phyloP scores from a whole-genome alignment of 345 rosid genomes.

The Cardamine occulta region DNA sequence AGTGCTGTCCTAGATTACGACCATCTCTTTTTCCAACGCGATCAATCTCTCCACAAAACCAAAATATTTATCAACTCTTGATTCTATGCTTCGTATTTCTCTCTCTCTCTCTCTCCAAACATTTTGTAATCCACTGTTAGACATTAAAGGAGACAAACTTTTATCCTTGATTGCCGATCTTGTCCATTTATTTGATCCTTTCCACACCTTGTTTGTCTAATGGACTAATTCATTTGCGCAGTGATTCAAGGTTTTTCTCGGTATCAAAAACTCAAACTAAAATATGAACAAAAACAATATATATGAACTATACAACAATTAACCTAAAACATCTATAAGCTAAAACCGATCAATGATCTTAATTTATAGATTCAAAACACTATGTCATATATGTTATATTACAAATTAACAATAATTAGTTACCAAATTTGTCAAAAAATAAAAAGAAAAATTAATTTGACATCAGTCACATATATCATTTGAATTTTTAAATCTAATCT shows the following conservation, averaged over 20 bases:
- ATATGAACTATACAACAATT: slow-evolving; percentile 16
- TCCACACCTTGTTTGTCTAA: slow-evolving; percentile 34
- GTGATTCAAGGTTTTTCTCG: background rate
- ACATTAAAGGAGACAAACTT: slow-evolving; percentile 53
- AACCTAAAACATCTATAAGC: background rate
- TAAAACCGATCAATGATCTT: background rate
- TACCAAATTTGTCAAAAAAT: background rate
- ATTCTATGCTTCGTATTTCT: slow-evolving; percentile 21
- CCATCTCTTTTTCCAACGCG: slow-evolving; percentile 60
- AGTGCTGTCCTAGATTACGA: slow-evolving; percentile 61
- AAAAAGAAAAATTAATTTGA: background rate
- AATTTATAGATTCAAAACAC: background rate
- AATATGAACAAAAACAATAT: slow-evolving; percentile 7
- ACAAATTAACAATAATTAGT: background rate
- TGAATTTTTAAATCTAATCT: background rate
- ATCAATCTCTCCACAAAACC: slow-evolving; percentile 41
- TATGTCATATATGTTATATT: background rate
- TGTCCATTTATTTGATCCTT: slow-evolving; percentile 48
- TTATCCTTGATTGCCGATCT: slow-evolving; percentile 51
- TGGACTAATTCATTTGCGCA: slow-evolving; percentile 26
- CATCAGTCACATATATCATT: background rate
- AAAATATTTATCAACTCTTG: slow-evolving; percentile 32
- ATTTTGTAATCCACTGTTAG: slow-evolving; percentile 22
- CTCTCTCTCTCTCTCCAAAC: slow-evolving; percentile 24
- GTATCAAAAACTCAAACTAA: background rate